Evolutionary conservation across 495 filamentous ascomycete species (phyloP).

Genomic region (Penicillium chermesinum): DNA sequence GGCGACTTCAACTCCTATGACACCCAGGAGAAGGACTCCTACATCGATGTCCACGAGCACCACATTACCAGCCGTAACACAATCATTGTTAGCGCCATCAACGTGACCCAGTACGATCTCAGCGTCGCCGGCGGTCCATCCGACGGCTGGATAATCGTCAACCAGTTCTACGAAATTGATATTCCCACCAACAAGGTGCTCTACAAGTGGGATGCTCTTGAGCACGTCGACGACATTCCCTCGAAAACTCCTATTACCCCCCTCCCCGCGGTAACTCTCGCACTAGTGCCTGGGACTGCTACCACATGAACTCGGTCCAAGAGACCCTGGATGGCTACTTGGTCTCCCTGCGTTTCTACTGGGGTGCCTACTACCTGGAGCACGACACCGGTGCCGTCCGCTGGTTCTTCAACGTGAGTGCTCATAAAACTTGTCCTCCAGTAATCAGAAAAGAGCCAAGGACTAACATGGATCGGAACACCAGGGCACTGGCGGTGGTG

Average conservation of each 20-base stretch:
- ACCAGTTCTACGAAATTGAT: constrained; percentile 42
- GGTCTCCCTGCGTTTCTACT: constrained; percentile 28
- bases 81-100: constrained; percentile 45
- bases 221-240: constrained; percentile 17
- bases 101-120: constrained; percentile 36
- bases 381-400: constrained; percentile 20
- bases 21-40: constrained; percentile 5
- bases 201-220: constrained; percentile 26
- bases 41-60: constrained; percentile 33
- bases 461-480: not conserved
- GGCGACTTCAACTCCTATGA: constrained; percentile 8
- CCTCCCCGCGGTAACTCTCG: constrained; percentile 4
- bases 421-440: not conserved
- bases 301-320: constrained; percentile 38
- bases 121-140: constrained; percentile 26
- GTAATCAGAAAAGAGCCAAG: no score
- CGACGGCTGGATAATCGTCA: constrained; percentile 41
- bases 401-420: constrained; percentile 23
- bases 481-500: constrained; percentile 20
- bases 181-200: constrained; percentile 27
- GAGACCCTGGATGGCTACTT: constrained; percentile 27
- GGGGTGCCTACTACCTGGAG: constrained; percentile 26
- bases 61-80: constrained; percentile 37
- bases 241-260: not conserved
- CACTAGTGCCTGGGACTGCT: constrained; percentile 27